Evolutionary conservation across 176 grass and related monocot genomes (phyloP).

Genomic region (Neostapfia colusana): DNA sequence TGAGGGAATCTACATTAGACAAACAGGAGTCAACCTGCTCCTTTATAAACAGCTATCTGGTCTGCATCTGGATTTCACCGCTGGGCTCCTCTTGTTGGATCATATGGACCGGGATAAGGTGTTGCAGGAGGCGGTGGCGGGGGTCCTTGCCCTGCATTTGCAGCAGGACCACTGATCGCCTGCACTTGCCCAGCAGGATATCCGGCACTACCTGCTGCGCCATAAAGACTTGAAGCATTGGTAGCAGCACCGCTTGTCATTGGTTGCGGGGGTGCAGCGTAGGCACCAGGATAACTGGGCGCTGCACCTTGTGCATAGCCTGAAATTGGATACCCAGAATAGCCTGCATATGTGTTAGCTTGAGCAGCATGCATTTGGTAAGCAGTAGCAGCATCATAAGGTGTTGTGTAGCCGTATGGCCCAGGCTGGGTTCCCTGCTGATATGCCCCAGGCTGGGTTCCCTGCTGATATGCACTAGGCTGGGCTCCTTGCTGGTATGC

Average conservation of each 20-base stretch:
- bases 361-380: constrained; percentile 42
- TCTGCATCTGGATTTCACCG: constrained; percentile 36
- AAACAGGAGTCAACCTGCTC: constrained; percentile 7
- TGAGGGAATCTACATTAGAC: constrained; percentile 18
- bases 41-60: constrained; percentile 19
- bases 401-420: constrained; percentile 28
- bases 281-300: constrained; percentile 42
- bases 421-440: constrained; percentile 31
- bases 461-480: constrained; percentile 33
- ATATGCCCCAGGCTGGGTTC: constrained; percentile 22
- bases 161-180: constrained; percentile 8
- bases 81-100: constrained; percentile 33
- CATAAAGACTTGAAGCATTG: constrained; percentile 31
- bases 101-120: constrained; percentile 24
- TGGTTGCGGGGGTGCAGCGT: constrained; percentile 43
- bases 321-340: constrained; percentile 55
- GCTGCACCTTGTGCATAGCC: constrained; percentile 41
- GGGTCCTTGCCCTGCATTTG: constrained; percentile 29
- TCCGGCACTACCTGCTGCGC: constrained; percentile 15
- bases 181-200: constrained; percentile 46
- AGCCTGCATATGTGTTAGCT: constrained; percentile 35
- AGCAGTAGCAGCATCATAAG: constrained; percentile 37
- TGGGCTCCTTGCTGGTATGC: constrained; percentile 41
- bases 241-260: constrained; percentile 6
- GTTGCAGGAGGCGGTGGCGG: background rate